Base-by-base conservation (phyloP, 2,329 filamentous ascomycete species). In the Pseudogymnoascus sp. region DNA sequence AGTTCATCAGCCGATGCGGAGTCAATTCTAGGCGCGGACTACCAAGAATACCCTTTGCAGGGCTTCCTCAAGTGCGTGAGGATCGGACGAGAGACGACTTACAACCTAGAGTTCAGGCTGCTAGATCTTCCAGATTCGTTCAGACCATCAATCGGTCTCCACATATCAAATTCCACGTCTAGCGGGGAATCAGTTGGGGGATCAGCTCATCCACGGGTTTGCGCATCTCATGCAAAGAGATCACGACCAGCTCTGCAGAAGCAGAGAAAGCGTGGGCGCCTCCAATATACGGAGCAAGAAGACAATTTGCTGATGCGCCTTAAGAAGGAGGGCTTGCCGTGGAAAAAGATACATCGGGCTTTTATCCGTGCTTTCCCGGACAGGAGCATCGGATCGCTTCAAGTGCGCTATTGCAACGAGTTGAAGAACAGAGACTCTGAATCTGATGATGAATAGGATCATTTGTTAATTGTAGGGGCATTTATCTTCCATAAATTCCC, bases 31-130 rank as follows among this genome's bases (percentile, higher is more conserved):
- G 18, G 45, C 7, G 45, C 45, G 8, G 45, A 52, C 21, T 49
- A 49, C 43, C 16, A 49, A 8, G 49, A 55, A 55, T 55, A 28
- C 7, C 49, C 49, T 55, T 2, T 55, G 1, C 11, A 55, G 45
- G 45, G 45, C 45, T 38, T 18, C 9, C 8, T 41, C 38, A 41
- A 41, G 16, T 21, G 38, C 4, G 38, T 41, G 16, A 41, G 38
- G 38, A 41, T 41, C 4, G 16, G 38, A 41, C 38, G 16, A 12
- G 38, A 41, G 38, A 5, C 38, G 3, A 41, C 38, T 41, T 41
- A 41, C 21, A 55, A 55, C 49, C 12, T 55, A 55, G 49, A 55
- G 49, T 55, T 55, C 21, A 55, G 23, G 49, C 49, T 55, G 49
- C 23, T 28, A 55, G 49, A 55, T 31, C 49, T 55, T 55, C 49